phyloP scores from a whole-genome alignment of 768 basidiomycete genomes.

The Coprinopsis strossmayeri region DNA sequence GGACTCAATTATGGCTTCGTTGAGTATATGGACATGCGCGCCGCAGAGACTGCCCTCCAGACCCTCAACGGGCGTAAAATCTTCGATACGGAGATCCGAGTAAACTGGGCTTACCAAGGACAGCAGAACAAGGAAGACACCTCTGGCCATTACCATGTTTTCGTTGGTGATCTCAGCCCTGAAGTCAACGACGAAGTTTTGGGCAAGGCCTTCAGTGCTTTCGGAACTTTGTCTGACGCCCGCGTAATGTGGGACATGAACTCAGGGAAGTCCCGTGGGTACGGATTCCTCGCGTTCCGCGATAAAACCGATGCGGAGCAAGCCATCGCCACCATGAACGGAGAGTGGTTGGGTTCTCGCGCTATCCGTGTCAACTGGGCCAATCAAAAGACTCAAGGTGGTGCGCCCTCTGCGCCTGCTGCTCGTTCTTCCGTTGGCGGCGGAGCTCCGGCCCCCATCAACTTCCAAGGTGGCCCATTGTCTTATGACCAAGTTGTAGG shows the following conservation, averaged over 20 bases:
- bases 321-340: constrained; percentile 99
- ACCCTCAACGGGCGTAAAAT: constrained; percentile 99
- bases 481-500: constrained; percentile 90
- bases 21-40: constrained; percentile 98
- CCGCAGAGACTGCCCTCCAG: constrained; percentile 97
- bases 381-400: constrained; percentile 95
- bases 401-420: constrained; percentile 27
- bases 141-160: constrained; percentile 95
- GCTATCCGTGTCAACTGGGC: constrained; percentile 99
- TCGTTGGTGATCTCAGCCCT: constrained; percentile 98
- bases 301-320: constrained; percentile 99
- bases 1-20: constrained; percentile 99
- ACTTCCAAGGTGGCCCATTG: constrained; percentile 83
- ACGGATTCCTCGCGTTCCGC: constrained; percentile 97
- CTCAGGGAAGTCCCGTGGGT: constrained; percentile 96
- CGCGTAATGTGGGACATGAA: constrained; percentile 99
- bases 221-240: constrained; percentile 94
- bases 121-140: constrained; percentile 99
- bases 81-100: constrained; percentile 98
- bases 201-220: constrained; percentile 94
- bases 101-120: constrained; percentile 99
- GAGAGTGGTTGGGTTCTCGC: constrained; percentile 97
- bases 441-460: constrained; percentile 75
- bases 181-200: constrained; percentile 98
- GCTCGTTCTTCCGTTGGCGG: constrained; percentile 17